Percentiles rank a stretch among this genome's conserved stretches.
Conservation (phyloP, 2,329 filamentous ascomycete species). For the Lithohypha guttulata region DNA sequence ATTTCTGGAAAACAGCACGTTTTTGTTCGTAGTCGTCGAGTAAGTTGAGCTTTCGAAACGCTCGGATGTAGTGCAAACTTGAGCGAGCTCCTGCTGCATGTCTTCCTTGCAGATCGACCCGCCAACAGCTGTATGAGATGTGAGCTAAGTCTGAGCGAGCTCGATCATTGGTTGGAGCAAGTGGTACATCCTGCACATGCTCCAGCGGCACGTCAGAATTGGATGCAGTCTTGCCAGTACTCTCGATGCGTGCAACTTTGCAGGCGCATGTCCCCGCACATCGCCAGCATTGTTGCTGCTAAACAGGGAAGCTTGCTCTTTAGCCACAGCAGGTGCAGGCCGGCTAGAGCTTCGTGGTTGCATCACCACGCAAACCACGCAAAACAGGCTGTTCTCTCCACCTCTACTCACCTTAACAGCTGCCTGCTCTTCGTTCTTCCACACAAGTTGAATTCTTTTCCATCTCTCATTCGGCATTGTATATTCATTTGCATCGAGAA, state of each 20-base stretch:
- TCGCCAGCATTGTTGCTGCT: background rate
- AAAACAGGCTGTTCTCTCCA: background rate
- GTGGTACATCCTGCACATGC: background rate
- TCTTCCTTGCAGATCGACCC: background rate
- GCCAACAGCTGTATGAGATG: no score
- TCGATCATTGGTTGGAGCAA: background rate
- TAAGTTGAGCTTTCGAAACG: no score
- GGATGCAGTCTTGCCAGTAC: background rate
- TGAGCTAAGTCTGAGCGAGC: background rate
- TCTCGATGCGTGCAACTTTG: background rate
- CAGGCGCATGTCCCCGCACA: background rate
- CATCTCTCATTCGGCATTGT: constrained; percentile 1
- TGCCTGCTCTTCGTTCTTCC: constrained; percentile 7
- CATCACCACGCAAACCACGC: background rate
- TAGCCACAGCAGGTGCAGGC: no score
- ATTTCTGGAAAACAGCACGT: no score
- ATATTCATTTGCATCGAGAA: background rate
- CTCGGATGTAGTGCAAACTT: no score
- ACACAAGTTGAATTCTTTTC: background rate
- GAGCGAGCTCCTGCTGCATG: no score
- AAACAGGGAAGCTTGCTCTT: background rate
- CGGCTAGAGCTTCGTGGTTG: background rate
- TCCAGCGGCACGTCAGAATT: background rate
- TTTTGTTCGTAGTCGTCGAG: no score
- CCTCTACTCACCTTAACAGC: constrained; percentile 1